Evolutionary conservation across 805 yeast genomes (phyloP), one percentile per base, ranked within the genome.

Genomic region (Candida verbasci): DNA sequence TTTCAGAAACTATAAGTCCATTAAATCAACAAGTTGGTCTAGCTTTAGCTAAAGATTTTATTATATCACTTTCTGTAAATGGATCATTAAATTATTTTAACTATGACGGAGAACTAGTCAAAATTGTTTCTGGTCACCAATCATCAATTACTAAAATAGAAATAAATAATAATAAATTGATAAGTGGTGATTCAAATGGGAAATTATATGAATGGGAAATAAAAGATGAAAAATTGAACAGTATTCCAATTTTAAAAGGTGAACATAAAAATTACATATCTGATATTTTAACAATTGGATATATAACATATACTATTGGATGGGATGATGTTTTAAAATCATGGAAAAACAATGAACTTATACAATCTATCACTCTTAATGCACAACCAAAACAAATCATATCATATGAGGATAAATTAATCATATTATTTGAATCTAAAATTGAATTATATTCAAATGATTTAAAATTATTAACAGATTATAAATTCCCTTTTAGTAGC

Each of bases 161-260:
- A 4, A 38, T 31, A 6, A 58, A 52, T 5, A 46, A 38, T 2
- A 45, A 50, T 0, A 16, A 39, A 6, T 36, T 78, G 7, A 59
- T 65, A 40, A 72, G 89, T 2, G 96, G 96, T 12, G 80, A 91
- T 22, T 79, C 82, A 38, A 97, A 91, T 56, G 97, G 97, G 21
- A 65, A 74, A 25, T 58, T 89, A 8, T 58, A 74, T 29, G 55
- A 68, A 39, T 86, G 96, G 94, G 61, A 57, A 11, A 41, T 65
- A 6, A 44, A 46, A 2, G 41, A 39, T 7, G 42, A 32, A 9
- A 27, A 25, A 9, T 37, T 50, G 27, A 29, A 29, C 15, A 39
- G 55, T 3, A 41, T 68, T 12, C 35, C 40, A 6, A 22, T 6
- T 1, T 18, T 37, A 9, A 48, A 63, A 9, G 47, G 70, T 9